Percentiles rank a stretch among this genome's conserved stretches.
phyloP scores from a whole-genome alignment of 177 flowering plant genomes.

The Tripterygium wilfordii region DNA sequence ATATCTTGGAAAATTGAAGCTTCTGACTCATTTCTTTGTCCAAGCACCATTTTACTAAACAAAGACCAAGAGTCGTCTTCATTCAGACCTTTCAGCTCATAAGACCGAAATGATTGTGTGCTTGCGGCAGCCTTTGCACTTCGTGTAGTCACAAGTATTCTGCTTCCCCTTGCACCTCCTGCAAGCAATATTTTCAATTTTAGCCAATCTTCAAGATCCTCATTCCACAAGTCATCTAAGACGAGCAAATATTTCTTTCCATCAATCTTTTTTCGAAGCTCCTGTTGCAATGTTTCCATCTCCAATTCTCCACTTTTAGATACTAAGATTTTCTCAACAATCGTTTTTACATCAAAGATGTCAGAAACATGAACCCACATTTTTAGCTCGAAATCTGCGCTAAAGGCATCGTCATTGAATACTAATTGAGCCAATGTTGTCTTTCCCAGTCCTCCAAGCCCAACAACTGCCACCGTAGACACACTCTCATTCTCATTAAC shows the following conservation, averaged over 20 bases:
- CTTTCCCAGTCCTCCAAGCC: slow-evolving; percentile 1
- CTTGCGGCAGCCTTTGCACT: slow-evolving; percentile 3
- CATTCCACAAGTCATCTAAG: slow-evolving; percentile 30
- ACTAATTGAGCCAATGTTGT: not conserved
- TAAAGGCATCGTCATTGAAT: not conserved
- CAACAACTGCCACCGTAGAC: too few relatives aligned
- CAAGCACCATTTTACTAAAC: slow-evolving; percentile 9
- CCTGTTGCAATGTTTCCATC: not conserved
- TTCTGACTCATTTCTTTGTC: not conserved
- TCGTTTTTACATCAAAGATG: not conserved
- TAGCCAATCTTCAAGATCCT: slow-evolving; percentile 7
- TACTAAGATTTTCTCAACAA: not conserved
- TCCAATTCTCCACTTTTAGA: not conserved
- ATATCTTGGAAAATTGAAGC: not conserved
- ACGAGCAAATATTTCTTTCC: slow-evolving; percentile 8
- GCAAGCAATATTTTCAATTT: slow-evolving; percentile 1
- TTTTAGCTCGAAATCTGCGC: not conserved
- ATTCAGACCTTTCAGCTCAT: not conserved
- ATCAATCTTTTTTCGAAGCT: not conserved
- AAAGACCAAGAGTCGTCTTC: slow-evolving; percentile 17
- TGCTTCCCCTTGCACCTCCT: slow-evolving; percentile 13
- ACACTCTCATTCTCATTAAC: too few relatives aligned
- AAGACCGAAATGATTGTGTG: not conserved
- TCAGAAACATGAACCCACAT: slow-evolving; percentile 9
- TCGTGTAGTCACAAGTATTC: slow-evolving; percentile 19